Conservation (phyloP, 305 asterid genomes). For the Solanum hybrid region DNA sequence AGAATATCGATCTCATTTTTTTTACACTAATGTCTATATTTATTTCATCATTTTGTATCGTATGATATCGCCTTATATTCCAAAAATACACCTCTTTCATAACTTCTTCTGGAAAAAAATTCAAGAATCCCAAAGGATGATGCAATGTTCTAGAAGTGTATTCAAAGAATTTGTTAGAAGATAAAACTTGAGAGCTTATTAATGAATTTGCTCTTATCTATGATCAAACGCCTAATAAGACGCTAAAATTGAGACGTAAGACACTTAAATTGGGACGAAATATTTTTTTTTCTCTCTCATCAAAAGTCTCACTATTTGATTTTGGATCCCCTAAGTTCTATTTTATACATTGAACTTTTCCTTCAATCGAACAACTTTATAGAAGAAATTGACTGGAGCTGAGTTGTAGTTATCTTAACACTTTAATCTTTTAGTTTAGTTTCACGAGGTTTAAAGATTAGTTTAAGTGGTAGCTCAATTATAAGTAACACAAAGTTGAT, state of each 20-base stretch:
- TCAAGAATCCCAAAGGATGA: background rate
- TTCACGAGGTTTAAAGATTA: conserved; percentile 12
- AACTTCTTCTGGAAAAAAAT: background rate
- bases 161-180: background rate
- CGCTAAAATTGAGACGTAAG: background rate
- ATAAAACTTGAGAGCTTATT: background rate
- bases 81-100: background rate
- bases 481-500: conserved; percentile 36
- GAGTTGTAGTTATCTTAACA: background rate
- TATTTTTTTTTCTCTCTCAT: background rate
- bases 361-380: conserved; percentile 16
- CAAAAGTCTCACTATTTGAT: background rate
- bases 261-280: background rate
- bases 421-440: conserved; percentile 6
- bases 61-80: background rate
- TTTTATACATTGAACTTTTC: background rate
- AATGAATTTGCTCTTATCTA: background rate
- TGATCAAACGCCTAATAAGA: background rate
- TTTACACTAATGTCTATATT: background rate
- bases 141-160: background rate
- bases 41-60: background rate
- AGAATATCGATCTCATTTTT: too few species aligned
- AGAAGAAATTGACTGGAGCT: conserved; percentile 10
- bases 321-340: background rate
- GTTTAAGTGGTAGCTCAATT: conserved; percentile 23